Evolutionary conservation across 768 basidiomycete species (phyloP).

Genomic region (Amanita rubescens): DNA sequence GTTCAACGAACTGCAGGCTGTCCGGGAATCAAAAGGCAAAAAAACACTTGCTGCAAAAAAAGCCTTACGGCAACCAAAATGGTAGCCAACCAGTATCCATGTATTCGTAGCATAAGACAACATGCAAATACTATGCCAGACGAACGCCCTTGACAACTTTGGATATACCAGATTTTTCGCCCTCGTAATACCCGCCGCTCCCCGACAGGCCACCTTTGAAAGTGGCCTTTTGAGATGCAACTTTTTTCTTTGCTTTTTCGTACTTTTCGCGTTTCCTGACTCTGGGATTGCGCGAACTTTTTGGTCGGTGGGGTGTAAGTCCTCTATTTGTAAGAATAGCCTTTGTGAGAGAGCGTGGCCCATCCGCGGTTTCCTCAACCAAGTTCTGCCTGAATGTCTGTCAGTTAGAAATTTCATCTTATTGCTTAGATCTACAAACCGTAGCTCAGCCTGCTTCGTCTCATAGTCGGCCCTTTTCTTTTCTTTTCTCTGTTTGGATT

Average conservation of each 20-base stretch:
- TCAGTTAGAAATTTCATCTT: not conserved
- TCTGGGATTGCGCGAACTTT: slow-evolving; percentile 90
- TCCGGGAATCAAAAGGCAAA: slow-evolving; percentile 60
- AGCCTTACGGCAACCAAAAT: slow-evolving; percentile 56
- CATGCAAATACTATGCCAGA: slow-evolving; percentile 26
- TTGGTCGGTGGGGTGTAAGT: slow-evolving; percentile 83
- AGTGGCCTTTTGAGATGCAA: slow-evolving; percentile 84
- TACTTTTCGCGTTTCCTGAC: slow-evolving; percentile 94
- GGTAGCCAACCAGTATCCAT: slow-evolving; percentile 35
- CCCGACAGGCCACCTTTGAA: slow-evolving; percentile 82
- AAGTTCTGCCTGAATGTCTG: slow-evolving; percentile 18
- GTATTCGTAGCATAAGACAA: not conserved
- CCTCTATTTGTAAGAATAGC: slow-evolving; percentile 93
- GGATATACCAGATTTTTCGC: slow-evolving; percentile 90
- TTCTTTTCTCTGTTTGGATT: slow-evolving; percentile 63
- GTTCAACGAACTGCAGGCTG: slow-evolving; percentile 69
- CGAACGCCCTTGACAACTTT: slow-evolving; percentile 84
- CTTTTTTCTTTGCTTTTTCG: slow-evolving; percentile 92
- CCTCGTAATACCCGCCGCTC: slow-evolving; percentile 69
- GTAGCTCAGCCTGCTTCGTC: slow-evolving; percentile 42
- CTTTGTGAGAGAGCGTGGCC: slow-evolving; percentile 84
- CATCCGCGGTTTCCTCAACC: slow-evolving; percentile 34
- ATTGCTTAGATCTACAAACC: slow-evolving; percentile 33
- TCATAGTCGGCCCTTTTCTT: slow-evolving; percentile 83
- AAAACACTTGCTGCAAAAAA: slow-evolving; percentile 64